Percentiles rank a stretch among this genome's conserved stretches.
These are phyloP conservation scores for Colletotrichum eremochloae DNA, from an alignment of 2,329 filamentous ascomycete species.

Conservation along the genomic window DNA sequence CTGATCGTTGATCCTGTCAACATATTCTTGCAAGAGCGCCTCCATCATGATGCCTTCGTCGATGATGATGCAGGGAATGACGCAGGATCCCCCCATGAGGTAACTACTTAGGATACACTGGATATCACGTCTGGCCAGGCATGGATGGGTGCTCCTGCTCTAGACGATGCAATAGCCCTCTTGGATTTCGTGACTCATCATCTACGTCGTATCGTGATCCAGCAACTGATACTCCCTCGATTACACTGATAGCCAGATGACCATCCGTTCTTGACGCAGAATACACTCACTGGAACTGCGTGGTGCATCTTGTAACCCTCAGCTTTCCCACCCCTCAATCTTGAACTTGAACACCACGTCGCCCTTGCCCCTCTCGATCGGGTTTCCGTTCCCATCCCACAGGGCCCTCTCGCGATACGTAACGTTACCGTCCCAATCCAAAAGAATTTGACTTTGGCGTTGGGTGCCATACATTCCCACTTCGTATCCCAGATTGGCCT, in stretches of 20 bases:
- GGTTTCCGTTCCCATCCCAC: slow-evolving; percentile 70
- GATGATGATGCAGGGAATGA: not conserved
- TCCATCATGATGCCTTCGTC: not conserved
- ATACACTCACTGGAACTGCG: too few species aligned
- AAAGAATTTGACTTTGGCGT: slow-evolving; percentile 72
- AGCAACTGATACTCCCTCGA: not conserved
- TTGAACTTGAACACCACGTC: slow-evolving; percentile 69
- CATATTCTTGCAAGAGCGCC: not conserved
- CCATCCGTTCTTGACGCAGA: not conserved
- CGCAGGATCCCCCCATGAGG: not conserved
- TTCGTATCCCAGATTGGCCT: slow-evolving; percentile 59
- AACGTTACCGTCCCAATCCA: slow-evolving; percentile 74
- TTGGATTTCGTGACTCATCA: not conserved
- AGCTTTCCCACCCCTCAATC: slow-evolving; percentile 65
- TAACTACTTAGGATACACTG: not conserved
- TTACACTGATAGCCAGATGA: not conserved
- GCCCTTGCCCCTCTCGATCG: slow-evolving; percentile 65
- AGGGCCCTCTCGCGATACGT: slow-evolving; percentile 71
- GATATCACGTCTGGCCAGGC: not conserved
- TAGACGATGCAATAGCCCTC: not conserved
- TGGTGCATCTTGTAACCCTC: not conserved
- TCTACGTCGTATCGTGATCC: not conserved
- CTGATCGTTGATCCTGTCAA: not conserved
- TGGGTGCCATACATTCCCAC: slow-evolving; percentile 75
- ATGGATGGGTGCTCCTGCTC: not conserved